Conservation (phyloP, 306 rosid genomes). For the Boehmeria nivea region DNA sequence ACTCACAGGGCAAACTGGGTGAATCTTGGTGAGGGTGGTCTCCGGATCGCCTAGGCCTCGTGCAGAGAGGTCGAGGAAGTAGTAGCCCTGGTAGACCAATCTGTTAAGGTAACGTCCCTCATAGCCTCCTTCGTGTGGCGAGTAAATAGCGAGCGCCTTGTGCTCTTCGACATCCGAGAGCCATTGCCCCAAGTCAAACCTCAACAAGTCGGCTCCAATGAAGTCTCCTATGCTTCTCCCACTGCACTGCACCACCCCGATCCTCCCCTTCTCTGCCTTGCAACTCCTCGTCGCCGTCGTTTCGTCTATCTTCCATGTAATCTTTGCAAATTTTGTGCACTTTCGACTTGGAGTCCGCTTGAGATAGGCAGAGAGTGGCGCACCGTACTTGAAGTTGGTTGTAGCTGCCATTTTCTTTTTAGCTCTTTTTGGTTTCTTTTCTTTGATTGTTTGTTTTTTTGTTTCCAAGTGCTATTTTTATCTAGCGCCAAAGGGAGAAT, state of each 20-base stretch:
- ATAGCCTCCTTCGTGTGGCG: slow-evolving; percentile 96
- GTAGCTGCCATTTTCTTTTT: slow-evolving; percentile 51
- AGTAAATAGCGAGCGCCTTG: slow-evolving; percentile 77
- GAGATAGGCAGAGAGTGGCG: slow-evolving; percentile 28
- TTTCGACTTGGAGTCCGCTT: slow-evolving; percentile 12
- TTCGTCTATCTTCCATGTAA: slow-evolving; percentile 7
- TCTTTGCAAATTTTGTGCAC: slow-evolving; percentile 3
- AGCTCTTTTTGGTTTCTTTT: not conserved
- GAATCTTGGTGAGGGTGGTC: slow-evolving; percentile 84
- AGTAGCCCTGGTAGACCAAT: slow-evolving; percentile 70
- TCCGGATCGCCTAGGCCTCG: slow-evolving; percentile 93
- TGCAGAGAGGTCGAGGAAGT: slow-evolving; percentile 78
- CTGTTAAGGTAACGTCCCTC: slow-evolving; percentile 80
- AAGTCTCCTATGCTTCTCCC: slow-evolving; percentile 62
- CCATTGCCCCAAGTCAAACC: slow-evolving; percentile 66
- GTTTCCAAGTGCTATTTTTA: not conserved
- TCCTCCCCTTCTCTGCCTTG: not conserved
- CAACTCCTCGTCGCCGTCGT: not conserved
- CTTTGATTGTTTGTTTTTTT: not conserved
- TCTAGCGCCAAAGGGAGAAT: not conserved
- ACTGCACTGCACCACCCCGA: slow-evolving; percentile 41
- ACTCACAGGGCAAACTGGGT: slow-evolving; percentile 94
- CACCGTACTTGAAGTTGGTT: slow-evolving; percentile 44
- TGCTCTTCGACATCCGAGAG: slow-evolving; percentile 91
- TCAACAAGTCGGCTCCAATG: slow-evolving; percentile 83